A percentile compares a stretch with the other conserved stretches of the same genome.
phyloP scores from a whole-genome alignment of 208 protist species.

The Herpetomonas samuelpessoai region DNA sequence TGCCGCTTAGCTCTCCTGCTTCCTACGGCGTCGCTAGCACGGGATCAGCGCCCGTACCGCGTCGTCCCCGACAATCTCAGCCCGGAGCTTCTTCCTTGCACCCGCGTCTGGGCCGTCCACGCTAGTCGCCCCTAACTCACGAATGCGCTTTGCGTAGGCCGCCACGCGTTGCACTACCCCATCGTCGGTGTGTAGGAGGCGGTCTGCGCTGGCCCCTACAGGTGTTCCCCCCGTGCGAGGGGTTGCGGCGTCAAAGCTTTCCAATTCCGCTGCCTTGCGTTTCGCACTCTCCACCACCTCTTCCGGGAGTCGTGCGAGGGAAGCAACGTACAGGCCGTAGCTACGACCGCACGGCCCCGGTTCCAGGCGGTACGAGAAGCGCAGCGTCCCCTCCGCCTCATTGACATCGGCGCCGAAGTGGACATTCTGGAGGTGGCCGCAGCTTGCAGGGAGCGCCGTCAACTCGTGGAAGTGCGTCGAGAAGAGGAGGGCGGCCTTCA shows the following conservation, averaged over 20 bases:
- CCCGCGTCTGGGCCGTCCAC: constrained; percentile 13
- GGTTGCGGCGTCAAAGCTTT: constrained; percentile 39
- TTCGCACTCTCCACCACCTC: constrained; percentile 76
- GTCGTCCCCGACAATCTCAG: constrained; percentile 46
- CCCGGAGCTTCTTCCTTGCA: constrained; percentile 31
- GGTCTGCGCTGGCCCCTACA: too few species aligned
- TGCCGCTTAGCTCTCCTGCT: not conserved
- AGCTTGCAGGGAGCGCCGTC: constrained; percentile 85
- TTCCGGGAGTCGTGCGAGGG: constrained; percentile 81
- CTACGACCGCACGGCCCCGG: constrained; percentile 87
- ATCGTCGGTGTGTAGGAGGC: constrained; percentile 12
- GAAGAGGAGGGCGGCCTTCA: constrained; percentile 93
- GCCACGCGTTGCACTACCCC: constrained; percentile 34
- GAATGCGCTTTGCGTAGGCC: constrained; percentile 68
- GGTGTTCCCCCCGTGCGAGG: too few species aligned
- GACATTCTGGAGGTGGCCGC: constrained; percentile 54
- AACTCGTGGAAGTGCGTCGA: constrained; percentile 99
- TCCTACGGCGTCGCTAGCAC: not conserved
- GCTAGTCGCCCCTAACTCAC: constrained; percentile 28
- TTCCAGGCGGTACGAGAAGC: constrained; percentile 84
- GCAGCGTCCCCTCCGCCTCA: constrained; percentile 58
- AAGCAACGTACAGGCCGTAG: constrained; percentile 93
- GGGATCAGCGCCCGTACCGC: constrained; percentile 27
- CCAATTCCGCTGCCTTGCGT: constrained; percentile 83
- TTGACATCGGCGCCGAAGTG: constrained; percentile 85